phyloP scores from a whole-genome alignment of 2,329 filamentous ascomycete genomes.

The Colletotrichum sp. region DNA sequence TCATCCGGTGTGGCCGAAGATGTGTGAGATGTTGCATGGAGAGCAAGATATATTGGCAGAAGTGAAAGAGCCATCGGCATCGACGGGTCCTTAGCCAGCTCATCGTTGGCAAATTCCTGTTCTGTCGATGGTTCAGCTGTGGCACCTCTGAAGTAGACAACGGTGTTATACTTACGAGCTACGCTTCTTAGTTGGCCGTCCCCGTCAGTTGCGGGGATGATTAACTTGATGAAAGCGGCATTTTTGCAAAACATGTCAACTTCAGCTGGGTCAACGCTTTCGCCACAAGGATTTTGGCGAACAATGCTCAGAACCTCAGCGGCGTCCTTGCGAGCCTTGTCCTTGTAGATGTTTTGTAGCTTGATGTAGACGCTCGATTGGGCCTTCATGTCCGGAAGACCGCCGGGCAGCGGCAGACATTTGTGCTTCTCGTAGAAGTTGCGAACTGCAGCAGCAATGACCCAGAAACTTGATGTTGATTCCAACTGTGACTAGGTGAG shows the following conservation, averaged over 20 bases:
- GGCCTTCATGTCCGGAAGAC: constrained; percentile 97
- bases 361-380: constrained; percentile 87
- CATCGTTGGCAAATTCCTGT: constrained; percentile 59
- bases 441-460: constrained; percentile 81
- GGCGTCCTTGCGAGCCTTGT: constrained; percentile 80
- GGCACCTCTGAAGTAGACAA: neutral
- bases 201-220: constrained; percentile 59
- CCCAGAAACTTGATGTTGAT: constrained; percentile 75
- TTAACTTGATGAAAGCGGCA: constrained; percentile 88
- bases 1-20: constrained; percentile 51
- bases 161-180: constrained; percentile 51
- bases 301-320: constrained; percentile 75
- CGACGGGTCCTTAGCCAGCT: constrained; percentile 47
- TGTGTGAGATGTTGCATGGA: constrained; percentile 57
- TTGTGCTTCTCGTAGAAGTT: constrained; percentile 76
- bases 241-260: constrained; percentile 96
- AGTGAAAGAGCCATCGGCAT: constrained; percentile 61
- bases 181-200: constrained; percentile 56
- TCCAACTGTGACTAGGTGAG: constrained; percentile 40
- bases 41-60: constrained; percentile 72
- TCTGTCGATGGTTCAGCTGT: constrained; percentile 40
- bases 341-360: constrained; percentile 92
- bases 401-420: constrained; percentile 82
- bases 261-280: constrained; percentile 69
- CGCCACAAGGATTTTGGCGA: constrained; percentile 53